Conservation (phyloP, 2,329 filamentous ascomycete species). For the Alternaria triticimaculans region DNA sequence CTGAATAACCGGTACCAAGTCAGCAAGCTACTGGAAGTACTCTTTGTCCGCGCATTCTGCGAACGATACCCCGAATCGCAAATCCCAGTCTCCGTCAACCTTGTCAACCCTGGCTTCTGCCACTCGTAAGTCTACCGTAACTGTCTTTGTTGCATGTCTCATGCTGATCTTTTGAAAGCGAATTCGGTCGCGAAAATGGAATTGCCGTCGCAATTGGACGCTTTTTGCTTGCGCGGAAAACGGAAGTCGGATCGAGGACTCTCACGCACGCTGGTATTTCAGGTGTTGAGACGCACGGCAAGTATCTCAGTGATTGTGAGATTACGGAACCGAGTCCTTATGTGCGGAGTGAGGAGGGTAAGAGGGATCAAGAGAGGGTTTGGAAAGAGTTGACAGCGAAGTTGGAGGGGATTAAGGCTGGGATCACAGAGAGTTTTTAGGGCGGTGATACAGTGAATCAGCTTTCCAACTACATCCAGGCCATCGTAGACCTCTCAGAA, state of each 20-base stretch:
- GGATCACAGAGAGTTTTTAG: constrained; percentile 25
- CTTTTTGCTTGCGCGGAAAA: constrained; percentile 42
- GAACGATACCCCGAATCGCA: constrained; percentile 14
- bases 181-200: constrained; percentile 27
- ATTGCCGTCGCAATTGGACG: constrained; percentile 17
- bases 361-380: constrained; percentile 43
- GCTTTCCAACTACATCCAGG: neutral
- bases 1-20: constrained; percentile 31
- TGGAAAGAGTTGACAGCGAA: constrained; percentile 51
- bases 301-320: constrained; percentile 49
- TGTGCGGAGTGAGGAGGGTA: constrained; percentile 48
- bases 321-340: constrained; percentile 37
- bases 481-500: no score
- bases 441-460: neutral
- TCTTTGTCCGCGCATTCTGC: constrained; percentile 32
- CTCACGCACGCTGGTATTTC: constrained; percentile 49
- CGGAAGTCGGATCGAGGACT: constrained; percentile 51
- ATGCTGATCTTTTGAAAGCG: constrained; percentile 7
- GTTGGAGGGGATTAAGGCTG: constrained; percentile 48
- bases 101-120: constrained; percentile 46
- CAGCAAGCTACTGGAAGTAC: constrained; percentile 44
- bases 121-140: constrained; percentile 28
- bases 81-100: constrained; percentile 42
- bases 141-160: neutral
- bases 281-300: constrained; percentile 49